Conservation (phyloP, 208 protist genomes). For the Leishmania turanica region DNA sequence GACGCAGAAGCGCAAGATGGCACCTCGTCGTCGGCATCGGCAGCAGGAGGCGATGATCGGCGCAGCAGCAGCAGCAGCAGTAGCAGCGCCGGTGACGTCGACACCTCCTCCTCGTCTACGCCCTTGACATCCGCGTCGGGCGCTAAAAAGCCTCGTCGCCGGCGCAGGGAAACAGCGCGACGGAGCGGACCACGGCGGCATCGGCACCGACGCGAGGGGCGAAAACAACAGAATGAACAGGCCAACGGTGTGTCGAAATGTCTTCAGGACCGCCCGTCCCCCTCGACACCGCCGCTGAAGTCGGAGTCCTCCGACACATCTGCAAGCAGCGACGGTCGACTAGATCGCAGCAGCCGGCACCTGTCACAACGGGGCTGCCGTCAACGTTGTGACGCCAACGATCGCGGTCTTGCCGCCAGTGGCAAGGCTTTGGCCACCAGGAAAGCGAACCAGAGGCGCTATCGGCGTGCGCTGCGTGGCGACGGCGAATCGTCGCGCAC, state of each 20-base stretch:
- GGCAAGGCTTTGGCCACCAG: background rate
- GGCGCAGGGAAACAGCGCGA: background rate
- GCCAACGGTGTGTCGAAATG: background rate
- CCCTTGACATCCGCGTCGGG: conserved; percentile 3
- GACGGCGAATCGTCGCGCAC: background rate
- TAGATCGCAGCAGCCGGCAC: background rate
- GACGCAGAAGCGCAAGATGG: background rate
- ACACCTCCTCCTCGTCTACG: background rate
- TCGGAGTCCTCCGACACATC: background rate
- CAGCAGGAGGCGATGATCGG: background rate
- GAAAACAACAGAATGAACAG: background rate
- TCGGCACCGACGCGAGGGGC: conserved; percentile 8
- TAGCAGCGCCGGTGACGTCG: background rate
- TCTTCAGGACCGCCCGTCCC: background rate
- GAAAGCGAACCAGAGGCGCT: background rate
- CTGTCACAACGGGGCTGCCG: too few species aligned
- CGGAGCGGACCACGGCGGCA: background rate
- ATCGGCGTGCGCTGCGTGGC: background rate
- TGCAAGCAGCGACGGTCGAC: conserved; percentile 1
- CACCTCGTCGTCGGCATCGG: background rate
- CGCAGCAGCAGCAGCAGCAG: background rate
- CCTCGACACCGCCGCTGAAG: background rate
- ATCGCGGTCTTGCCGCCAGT: background rate
- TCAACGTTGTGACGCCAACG: background rate
- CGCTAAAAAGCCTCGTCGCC: background rate